These are phyloP conservation scores for Crinitomyces ghanaensis DNA, from an alignment of 805 yeast species.

Conservation along the genomic window DNA sequence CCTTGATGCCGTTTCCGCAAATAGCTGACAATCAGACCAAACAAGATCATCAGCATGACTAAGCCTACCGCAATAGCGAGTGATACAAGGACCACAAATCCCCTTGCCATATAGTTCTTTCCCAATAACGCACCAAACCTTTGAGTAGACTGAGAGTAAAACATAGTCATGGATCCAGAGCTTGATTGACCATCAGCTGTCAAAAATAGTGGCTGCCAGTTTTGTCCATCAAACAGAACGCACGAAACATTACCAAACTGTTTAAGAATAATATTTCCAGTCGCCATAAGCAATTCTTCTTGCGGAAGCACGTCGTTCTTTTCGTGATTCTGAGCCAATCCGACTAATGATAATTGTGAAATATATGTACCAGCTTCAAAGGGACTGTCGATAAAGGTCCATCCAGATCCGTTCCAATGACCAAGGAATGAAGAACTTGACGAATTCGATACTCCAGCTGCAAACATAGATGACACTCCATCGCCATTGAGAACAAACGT, in stretches of 20 bases:
- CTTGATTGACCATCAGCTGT: slow-evolving; percentile 21
- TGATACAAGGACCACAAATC: slow-evolving; percentile 58
- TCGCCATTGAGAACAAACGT: slow-evolving; percentile 26
- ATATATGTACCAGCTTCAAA: slow-evolving; percentile 29
- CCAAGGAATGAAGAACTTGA: slow-evolving; percentile 25
- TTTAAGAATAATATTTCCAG: slow-evolving; percentile 43
- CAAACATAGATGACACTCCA: slow-evolving; percentile 35
- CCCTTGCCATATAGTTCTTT: slow-evolving; percentile 31
- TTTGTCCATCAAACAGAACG: slow-evolving; percentile 52
- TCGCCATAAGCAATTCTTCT: slow-evolving; percentile 38
- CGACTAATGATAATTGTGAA: slow-evolving; percentile 35
- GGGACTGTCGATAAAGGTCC: slow-evolving; percentile 35
- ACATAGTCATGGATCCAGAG: slow-evolving; percentile 20
- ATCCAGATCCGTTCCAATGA: slow-evolving; percentile 37
- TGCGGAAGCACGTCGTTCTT: slow-evolving; percentile 30
- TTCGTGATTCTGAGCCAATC: slow-evolving; percentile 22
- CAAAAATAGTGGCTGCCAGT: slow-evolving; percentile 57
- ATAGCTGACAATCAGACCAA: slow-evolving; percentile 33
- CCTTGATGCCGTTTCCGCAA: slow-evolving; percentile 31
- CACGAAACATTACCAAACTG: slow-evolving; percentile 46
- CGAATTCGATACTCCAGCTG: slow-evolving; percentile 25
- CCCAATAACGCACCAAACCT: slow-evolving; percentile 12
- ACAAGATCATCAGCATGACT: slow-evolving; percentile 29
- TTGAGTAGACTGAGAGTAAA: slow-evolving; percentile 22
- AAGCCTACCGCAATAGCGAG: slow-evolving; percentile 55